Evolutionary conservation across 169 alveolate species (phyloP), one percentile per base, ranked within the genome.

Genomic region (Babesia gibsoni): DNA sequence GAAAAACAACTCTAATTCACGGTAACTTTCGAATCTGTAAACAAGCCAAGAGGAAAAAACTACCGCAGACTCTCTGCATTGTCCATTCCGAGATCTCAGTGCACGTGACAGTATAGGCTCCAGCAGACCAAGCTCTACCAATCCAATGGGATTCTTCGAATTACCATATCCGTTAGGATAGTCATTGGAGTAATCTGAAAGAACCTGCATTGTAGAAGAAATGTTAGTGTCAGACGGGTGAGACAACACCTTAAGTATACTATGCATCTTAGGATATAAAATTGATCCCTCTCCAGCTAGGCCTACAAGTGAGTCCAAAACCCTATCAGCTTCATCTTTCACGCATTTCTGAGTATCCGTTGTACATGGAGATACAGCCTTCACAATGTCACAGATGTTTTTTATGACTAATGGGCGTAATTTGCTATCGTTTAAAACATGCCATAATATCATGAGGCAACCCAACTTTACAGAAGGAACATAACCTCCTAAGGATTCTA

Each of bases 91-190:
- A 5, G 81, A 69, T 23, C 37, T 53, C 41, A 69, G 23, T 0
- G 73, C 59, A 6, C 81, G 68, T 4, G 68, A 58, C 22, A 69
- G 32, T 20, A 69, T 58, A 4, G 81, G 81, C 37, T 69, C 67
- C 52, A 69, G 14, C 63, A 69, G 29, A 56, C 81, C 81, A 18
- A 69, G 72, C 30, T 69, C 81, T 3, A 56, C 57, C 7, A 69
- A 29, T 4, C 73, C 72, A 1, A 58, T 45, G 0, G 68, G 53
- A 32, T 9, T 4, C 18, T 50, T 12, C 20, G 59, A 37, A 0
- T 14, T 7, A 6, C 23, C 77, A 8, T 50, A 64, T 16, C 5
- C 37, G 27, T 52, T 54, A 7, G 48, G 56, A 22, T 35, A 50
- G 2, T 66, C 33, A 10, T 25, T 25, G 20, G 67, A 37, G 52